Conservation (phyloP, 1,284 basidiomycete genomes). For the Microbotryum silenes-acaulis region DNA sequence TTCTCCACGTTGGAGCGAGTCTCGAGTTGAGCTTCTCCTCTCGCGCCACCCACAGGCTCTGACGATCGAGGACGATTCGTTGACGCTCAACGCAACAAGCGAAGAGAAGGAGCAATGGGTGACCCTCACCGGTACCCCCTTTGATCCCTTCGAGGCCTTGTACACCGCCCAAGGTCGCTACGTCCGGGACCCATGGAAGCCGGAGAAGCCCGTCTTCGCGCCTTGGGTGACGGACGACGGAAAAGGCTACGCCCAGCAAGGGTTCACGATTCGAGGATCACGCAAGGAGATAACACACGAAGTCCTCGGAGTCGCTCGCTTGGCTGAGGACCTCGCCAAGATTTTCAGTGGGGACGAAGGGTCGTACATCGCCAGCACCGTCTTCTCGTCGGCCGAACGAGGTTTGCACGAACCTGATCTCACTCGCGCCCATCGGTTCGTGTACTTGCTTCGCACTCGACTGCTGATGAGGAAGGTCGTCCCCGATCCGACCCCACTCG, state of each 20-base stretch:
- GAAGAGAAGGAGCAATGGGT: background rate
- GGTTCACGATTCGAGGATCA: background rate
- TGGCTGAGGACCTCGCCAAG: background rate
- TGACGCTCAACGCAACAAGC: background rate
- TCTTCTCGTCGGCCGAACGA: background rate
- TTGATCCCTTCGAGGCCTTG: background rate
- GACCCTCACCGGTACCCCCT: background rate
- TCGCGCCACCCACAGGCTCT: background rate
- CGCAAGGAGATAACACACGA: background rate
- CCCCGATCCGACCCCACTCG: background rate
- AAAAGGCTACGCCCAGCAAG: slow-evolving; percentile 1
- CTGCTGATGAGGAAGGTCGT: background rate
- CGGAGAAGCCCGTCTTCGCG: background rate
- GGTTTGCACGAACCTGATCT: background rate
- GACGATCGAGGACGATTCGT: background rate
- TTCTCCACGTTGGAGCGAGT: background rate
- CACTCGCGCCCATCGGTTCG: background rate
- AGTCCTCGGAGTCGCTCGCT: background rate
- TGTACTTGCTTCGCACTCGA: background rate
- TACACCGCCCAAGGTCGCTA: background rate
- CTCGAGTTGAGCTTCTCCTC: background rate
- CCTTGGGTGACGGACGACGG: slow-evolving; percentile 1
- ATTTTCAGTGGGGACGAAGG: background rate
- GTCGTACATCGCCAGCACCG: background rate
- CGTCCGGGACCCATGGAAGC: background rate